Evolutionary conservation across 768 basidiomycete genomes (phyloP).

Genomic region (Lactarius psammicola): DNA sequence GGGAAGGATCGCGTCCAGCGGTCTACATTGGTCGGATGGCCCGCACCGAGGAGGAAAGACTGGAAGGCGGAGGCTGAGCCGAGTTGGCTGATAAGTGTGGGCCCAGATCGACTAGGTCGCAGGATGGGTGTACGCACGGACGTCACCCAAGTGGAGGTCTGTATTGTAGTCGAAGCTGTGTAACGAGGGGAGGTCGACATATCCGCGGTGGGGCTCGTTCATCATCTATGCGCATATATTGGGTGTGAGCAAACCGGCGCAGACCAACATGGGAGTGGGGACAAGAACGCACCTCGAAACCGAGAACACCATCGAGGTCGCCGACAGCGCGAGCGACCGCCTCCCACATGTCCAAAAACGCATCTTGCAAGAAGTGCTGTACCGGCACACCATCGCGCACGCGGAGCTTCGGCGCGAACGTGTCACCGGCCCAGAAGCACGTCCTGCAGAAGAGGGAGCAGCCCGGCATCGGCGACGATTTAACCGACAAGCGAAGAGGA

Average conservation of each 20-base stretch:
- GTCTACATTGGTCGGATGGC: constrained; percentile 75
- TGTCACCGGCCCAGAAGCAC: constrained; percentile 90
- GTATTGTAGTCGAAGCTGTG: constrained; percentile 92
- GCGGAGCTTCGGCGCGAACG: constrained; percentile 74
- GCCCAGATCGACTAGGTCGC: background rate
- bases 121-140: constrained; percentile 52
- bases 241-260: background rate
- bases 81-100: background rate
- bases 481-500: background rate
- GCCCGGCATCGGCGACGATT: constrained; percentile 1
- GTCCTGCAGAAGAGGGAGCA: constrained; percentile 49
- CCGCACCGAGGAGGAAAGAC: constrained; percentile 91
- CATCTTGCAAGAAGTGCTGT: constrained; percentile 79
- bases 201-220: constrained; percentile 95
- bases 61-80: constrained; percentile 72
- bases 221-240: constrained; percentile 55
- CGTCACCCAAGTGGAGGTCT: constrained; percentile 79
- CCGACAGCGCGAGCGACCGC: constrained; percentile 64
- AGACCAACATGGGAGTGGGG: background rate
- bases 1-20: constrained; percentile 87
- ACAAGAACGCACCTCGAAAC: constrained; percentile 68
- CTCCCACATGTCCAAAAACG: constrained; percentile 78
- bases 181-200: constrained; percentile 77
- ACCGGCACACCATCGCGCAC: constrained; percentile 59
- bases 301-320: constrained; percentile 74